These are phyloP conservation scores for Calonectria henricotiae DNA, from an alignment of 2,329 filamentous ascomycete species.

Conservation along the genomic window DNA sequence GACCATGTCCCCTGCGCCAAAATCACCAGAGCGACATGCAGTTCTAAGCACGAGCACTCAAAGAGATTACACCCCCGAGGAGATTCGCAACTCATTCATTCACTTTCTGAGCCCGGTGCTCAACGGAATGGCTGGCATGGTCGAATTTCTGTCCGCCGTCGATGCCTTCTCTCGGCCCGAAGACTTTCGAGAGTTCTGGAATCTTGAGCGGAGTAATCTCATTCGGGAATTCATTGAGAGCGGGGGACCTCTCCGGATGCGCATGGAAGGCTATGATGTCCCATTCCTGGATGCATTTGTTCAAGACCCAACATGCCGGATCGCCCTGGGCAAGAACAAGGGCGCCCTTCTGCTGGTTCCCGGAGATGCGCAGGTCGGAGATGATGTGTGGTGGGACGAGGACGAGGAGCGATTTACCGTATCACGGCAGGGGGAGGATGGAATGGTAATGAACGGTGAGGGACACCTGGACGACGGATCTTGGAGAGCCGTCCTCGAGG, in stretches of 20 bases:
- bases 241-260: constrained; percentile 46
- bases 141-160: constrained; percentile 55
- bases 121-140: constrained; percentile 57
- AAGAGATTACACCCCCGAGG: constrained; percentile 48
- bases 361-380: constrained; percentile 51
- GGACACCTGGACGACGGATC: constrained; percentile 47
- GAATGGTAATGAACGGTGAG: constrained; percentile 41
- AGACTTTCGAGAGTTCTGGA: constrained; percentile 58
- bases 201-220: constrained; percentile 55
- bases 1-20: constrained; percentile 53
- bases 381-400: constrained; percentile 50
- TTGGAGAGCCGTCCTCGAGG: constrained; percentile 46
- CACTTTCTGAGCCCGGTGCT: constrained; percentile 56
- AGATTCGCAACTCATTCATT: constrained; percentile 55
- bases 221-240: constrained; percentile 56
- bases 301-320: constrained; percentile 49
- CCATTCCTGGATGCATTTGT: constrained; percentile 51
- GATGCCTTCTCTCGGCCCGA: constrained; percentile 55
- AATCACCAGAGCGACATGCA: constrained; percentile 26
- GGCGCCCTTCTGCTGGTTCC: constrained; percentile 52
- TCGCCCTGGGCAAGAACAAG: constrained; percentile 51
- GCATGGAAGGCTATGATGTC: constrained; percentile 50
- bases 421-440: constrained; percentile 45
- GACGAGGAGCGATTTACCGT: constrained; percentile 45
- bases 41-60: constrained; percentile 19